phyloP scores from a whole-genome alignment of 2,329 filamentous ascomycete genomes.

The Bipolaris victoriae region DNA sequence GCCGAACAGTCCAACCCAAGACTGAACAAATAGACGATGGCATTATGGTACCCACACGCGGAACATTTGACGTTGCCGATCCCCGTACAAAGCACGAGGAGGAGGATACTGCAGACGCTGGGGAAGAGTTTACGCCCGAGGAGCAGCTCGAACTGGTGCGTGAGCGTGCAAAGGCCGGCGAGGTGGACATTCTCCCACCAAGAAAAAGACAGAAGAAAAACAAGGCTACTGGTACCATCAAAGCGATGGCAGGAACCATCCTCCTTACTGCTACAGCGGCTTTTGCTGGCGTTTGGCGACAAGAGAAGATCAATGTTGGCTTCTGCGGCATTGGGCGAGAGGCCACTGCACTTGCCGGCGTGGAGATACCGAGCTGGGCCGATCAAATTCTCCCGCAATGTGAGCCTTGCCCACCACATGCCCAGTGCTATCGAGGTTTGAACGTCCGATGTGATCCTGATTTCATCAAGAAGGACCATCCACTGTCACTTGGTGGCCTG shows the following conservation, averaged over 20 bases:
- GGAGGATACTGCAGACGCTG: constrained; percentile 64
- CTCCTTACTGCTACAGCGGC: constrained; percentile 71
- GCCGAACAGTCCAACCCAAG: constrained; percentile 52
- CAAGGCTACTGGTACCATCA: constrained; percentile 58
- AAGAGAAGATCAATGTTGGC: constrained; percentile 95
- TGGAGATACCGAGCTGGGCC: constrained; percentile 75
- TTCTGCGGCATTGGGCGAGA: constrained; percentile 83
- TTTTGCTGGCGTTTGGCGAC: constrained; percentile 83
- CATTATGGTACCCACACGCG: constrained; percentile 61
- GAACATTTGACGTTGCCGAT: constrained; percentile 65
- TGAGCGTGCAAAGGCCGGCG: constrained; percentile 66
- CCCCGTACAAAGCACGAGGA: constrained; percentile 51
- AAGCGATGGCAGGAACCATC: constrained; percentile 73
- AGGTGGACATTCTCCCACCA: constrained; percentile 57
- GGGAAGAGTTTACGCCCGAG: constrained; percentile 94
- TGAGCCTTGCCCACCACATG: constrained; percentile 88
- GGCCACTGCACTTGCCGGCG: constrained; percentile 62
- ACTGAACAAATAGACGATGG: constrained; percentile 59
- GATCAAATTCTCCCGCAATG: constrained; percentile 77
- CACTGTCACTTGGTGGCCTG: constrained; percentile 78
- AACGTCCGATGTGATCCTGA: constrained; percentile 82
- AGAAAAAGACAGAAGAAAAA: constrained; percentile 37
- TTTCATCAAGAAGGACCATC: constrained; percentile 84
- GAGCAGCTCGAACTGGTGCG: constrained; percentile 78
- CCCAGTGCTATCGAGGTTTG: constrained; percentile 82